Base-by-base conservation (phyloP, 1,139 yeast species). In the Hanseniaspora uvarum region DNA sequence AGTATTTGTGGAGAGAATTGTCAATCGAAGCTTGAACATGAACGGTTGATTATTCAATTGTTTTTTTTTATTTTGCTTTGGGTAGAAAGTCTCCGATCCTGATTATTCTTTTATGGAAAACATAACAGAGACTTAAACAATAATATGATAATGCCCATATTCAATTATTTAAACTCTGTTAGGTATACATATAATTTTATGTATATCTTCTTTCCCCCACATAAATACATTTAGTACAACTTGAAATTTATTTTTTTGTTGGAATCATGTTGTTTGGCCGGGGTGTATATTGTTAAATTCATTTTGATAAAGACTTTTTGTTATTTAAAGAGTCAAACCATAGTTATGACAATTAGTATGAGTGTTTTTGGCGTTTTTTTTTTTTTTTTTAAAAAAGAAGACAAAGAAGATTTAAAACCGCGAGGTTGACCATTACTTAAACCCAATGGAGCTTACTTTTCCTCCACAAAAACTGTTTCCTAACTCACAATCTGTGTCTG, bases 71-170 rank as follows among this genome's bases (percentile, higher is more conserved):
- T n/a, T 59, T 67, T 67, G 87, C 88, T 83, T 83, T 79, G 92
- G 94, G 94, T 59, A 50, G 92, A 84, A 84, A 84, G 94, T 84
- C 94, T 83, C 92, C 94, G 83, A 88, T 86, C 88, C 69, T 62
- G 66, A 63, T 19, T 28, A 50, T 41, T 61, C 72, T 68, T 81
- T 59, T 67, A 70, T 71, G 73, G 73, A 71, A 70, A 71, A 65
- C 73, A 71, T 31, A 61, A 67, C 61, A 66, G 72, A 69, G 72
- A 65, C 63, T 65, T 62, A 65, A 65, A 66, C 65, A 65, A 50
- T 50, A 31, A 38, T 39, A 46, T 39, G 52, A 43, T 45, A 46
- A 46, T 44, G 48, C 53, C 45, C 46, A 43, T 50, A 50, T 64
- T 64, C 60, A 28, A 46, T 52, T 58, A 46, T 52, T 37, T 44